phyloP scores from a whole-genome alignment of 441 rosid genomes.

The Brassica hybrid region DNA sequence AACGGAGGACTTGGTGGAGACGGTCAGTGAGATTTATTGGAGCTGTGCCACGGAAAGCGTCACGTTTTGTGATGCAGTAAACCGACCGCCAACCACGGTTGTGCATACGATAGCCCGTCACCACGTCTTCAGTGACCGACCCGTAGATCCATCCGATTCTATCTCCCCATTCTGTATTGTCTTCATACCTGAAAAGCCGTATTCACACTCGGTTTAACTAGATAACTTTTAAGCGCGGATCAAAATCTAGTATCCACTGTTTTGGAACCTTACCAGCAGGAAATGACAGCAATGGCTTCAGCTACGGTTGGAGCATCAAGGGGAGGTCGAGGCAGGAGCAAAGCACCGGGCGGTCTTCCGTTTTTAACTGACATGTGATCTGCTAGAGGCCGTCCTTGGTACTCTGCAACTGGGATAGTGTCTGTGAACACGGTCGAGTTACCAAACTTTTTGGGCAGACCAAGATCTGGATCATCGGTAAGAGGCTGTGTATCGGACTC shows the following conservation, averaged over 20 bases:
- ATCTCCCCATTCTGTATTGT: constrained; percentile 90
- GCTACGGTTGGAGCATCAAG: constrained; percentile 94
- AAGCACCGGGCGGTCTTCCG: constrained; percentile 91
- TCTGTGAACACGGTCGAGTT: constrained; percentile 72
- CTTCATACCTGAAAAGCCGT: constrained; percentile 65
- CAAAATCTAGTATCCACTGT: neutral
- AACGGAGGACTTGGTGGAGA: constrained; percentile 87
- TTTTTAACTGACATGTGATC: constrained; percentile 85
- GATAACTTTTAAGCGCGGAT: neutral
- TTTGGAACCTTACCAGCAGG: constrained; percentile 70
- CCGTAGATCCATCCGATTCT: constrained; percentile 95
- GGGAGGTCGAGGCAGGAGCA: constrained; percentile 77
- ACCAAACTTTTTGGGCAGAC: constrained; percentile 77
- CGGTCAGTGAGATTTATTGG: constrained; percentile 93
- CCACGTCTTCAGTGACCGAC: constrained; percentile 92
- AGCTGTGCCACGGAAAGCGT: constrained; percentile 88
- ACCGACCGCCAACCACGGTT: constrained; percentile 95
- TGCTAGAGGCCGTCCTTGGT: constrained; percentile 91
- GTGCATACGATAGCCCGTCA: constrained; percentile 94
- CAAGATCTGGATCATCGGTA: constrained; percentile 68
- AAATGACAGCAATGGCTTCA: constrained; percentile 90
- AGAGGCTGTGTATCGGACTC: constrained; percentile 69
- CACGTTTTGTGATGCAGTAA: constrained; percentile 87
- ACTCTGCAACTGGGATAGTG: constrained; percentile 77
- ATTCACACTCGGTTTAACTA: neutral